phyloP scores from a whole-genome alignment of 495 filamentous ascomycete genomes.

The Podospora pseudocomata region DNA sequence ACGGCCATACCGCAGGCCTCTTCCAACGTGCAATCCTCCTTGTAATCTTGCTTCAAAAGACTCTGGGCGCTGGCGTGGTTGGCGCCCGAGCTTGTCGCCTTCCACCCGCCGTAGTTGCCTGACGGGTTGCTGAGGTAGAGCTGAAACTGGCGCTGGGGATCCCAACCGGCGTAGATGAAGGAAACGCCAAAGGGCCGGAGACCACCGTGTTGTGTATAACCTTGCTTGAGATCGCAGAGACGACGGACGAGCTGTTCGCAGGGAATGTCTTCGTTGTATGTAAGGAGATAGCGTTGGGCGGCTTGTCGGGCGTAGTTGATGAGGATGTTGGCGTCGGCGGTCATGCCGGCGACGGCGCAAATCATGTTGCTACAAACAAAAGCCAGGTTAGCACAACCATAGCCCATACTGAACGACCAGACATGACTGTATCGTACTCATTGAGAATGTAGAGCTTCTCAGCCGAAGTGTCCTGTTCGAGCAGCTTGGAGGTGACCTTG shows the following conservation, averaged over 20 bases:
- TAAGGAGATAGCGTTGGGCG: conserved; percentile 94
- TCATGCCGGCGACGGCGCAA: conserved; percentile 98
- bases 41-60: conserved; percentile 98
- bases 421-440: conserved; percentile 59
- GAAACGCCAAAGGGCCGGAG: conserved; percentile 97
- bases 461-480: conserved; percentile 98
- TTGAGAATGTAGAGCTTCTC: conserved; percentile 99
- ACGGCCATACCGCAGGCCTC: conserved; percentile 97
- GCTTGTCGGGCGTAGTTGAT: conserved; percentile 98
- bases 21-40: conserved; percentile 92
- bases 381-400: conserved; percentile 4
- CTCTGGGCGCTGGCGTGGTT: conserved; percentile 98
- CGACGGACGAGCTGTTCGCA: conserved; percentile 97
- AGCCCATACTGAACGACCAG: not conserved
- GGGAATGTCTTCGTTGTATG: conserved; percentile 99
- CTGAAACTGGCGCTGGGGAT: conserved; percentile 93
- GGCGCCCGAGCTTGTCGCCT: conserved; percentile 94
- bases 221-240: conserved; percentile 97
- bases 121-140: conserved; percentile 99
- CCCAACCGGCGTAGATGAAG: conserved; percentile 99
- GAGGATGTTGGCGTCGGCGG: conserved; percentile 97
- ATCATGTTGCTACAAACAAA: conserved; percentile 84
- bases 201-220: conserved; percentile 98
- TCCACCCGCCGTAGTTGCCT: conserved; percentile 99
- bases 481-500: conserved; percentile 97